Evolutionary conservation across 306 rosid genomes (phyloP).

Genomic region (Oxytropis ochrocephala): DNA sequence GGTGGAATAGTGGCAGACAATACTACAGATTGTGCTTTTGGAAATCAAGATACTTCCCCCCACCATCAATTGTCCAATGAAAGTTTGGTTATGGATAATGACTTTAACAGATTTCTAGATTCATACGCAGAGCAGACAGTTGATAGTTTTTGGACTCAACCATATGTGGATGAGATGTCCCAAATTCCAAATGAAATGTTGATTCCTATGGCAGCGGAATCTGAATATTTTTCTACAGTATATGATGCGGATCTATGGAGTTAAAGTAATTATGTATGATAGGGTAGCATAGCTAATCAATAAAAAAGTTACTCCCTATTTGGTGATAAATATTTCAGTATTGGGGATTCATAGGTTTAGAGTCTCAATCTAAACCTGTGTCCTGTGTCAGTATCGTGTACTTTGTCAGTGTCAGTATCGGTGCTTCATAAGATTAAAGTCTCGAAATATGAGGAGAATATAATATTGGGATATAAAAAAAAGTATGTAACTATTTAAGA

Average conservation of each 20-base stretch:
- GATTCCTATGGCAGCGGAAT: neutral
- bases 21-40: neutral
- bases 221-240: slow-evolving; percentile 4
- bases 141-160: slow-evolving; percentile 25
- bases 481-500: too few relatives aligned
- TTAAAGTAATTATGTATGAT: neutral
- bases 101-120: neutral
- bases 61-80: neutral
- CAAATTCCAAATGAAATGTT: neutral
- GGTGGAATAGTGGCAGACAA: neutral
- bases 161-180: slow-evolving; percentile 1
- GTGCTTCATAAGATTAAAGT: too few relatives aligned
- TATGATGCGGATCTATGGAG: slow-evolving; percentile 11
- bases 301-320: neutral
- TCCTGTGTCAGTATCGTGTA: too few relatives aligned
- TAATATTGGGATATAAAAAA: too few relatives aligned
- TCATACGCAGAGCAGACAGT: neutral
- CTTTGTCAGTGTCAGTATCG: too few relatives aligned
- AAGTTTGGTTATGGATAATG: neutral
- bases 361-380: too few relatives aligned
- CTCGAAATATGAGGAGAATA: too few relatives aligned
- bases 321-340: too few relatives aligned
- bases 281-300: neutral
- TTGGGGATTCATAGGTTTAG: too few relatives aligned
- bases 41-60: neutral